These are phyloP conservation scores for Cordyceps cicadae DNA, from an alignment of 2,329 filamentous ascomycete genomes.

Conservation along the genomic window DNA sequence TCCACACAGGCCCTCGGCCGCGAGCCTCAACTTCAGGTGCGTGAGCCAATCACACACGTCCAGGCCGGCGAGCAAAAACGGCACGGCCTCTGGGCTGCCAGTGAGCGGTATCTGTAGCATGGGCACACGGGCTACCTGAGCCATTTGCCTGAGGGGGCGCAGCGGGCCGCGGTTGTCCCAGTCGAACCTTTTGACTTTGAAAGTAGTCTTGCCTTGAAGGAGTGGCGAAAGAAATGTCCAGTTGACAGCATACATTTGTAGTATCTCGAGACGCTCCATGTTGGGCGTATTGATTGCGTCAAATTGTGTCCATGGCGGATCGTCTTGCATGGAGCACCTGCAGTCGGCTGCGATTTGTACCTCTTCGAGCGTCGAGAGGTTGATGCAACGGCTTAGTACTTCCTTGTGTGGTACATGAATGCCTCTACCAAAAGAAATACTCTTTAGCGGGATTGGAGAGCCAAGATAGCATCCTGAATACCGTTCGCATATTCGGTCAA, in stretches of 20 bases:
- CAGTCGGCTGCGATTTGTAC: not conserved
- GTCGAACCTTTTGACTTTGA: not conserved
- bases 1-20: not conserved
- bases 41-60: not conserved
- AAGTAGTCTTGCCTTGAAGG: not conserved
- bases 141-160: not conserved
- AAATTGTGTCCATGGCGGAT: not conserved
- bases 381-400: not conserved
- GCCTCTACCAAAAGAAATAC: not conserved
- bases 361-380: not conserved
- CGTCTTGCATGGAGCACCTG: not conserved
- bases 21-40: not conserved
- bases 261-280: not conserved
- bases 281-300: not conserved
- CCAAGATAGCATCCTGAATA: not conserved
- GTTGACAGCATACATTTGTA: not conserved
- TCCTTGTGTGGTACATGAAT: not conserved
- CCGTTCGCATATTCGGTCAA: not conserved
- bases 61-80: not conserved
- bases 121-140: not conserved
- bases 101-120: not conserved
- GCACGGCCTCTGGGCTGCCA: not conserved
- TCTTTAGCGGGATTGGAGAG: not conserved
- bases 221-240: not conserved
- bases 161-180: not conserved